Conservation (phyloP, 805 yeast species). For the Myxozyma sirexii region DNA sequence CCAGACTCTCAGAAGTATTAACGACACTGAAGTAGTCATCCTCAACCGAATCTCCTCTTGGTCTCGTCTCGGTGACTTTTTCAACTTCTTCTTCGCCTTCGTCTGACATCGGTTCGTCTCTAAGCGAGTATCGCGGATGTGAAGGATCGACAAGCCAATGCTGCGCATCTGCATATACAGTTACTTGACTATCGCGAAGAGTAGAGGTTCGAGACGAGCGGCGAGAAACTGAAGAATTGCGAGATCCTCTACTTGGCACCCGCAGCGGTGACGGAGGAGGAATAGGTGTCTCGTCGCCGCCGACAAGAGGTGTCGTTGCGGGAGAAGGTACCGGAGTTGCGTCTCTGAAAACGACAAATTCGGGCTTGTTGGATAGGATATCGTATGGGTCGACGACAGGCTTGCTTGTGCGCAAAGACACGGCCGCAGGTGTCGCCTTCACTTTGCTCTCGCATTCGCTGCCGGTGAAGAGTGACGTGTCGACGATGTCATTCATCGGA, state of each 20-base stretch:
- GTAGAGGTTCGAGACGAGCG: conserved; percentile 15
- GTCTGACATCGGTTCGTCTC: conserved; percentile 16
- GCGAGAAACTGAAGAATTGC: neutral
- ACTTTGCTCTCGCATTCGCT: neutral
- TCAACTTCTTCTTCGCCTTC: conserved; percentile 9
- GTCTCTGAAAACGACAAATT: neutral
- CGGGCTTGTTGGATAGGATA: neutral
- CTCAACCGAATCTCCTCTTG: neutral
- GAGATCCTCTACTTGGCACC: neutral
- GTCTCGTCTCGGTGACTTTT: conserved; percentile 1
- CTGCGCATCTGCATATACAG: conserved; percentile 10
- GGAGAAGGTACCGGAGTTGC: neutral
- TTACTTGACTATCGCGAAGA: conserved; percentile 23
- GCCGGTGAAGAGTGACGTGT: neutral
- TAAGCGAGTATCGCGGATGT: neutral
- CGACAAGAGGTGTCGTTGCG: neutral
- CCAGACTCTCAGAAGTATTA: conserved; percentile 1
- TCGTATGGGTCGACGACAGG: neutral
- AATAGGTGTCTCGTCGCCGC: neutral
- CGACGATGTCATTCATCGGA: neutral
- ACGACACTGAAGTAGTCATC: conserved; percentile 13
- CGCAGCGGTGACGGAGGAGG: conserved; percentile 6
- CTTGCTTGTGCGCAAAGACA: neutral
- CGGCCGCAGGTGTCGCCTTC: neutral
- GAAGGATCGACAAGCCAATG: neutral